Evolutionary conservation across 306 rosid species (phyloP).

Genomic region (Pyrus pyrifolia): DNA sequence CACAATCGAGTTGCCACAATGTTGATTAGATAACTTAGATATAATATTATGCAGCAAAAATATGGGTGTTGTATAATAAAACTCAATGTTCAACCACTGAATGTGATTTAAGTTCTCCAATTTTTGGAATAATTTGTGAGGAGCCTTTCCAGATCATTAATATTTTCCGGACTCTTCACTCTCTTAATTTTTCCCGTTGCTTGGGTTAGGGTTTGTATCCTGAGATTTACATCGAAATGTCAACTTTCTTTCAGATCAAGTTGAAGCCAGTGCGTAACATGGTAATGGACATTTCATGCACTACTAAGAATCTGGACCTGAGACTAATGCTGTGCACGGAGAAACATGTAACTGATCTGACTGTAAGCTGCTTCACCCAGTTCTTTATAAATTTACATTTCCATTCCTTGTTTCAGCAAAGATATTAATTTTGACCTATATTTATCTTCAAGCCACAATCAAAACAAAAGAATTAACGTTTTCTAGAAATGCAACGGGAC

Average conservation of each 20-base stretch:
- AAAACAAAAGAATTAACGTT: not conserved
- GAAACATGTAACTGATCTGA: constrained; percentile 10
- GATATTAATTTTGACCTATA: not conserved
- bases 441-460: not conserved
- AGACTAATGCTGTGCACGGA: constrained; percentile 37
- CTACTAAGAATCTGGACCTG: constrained; percentile 37
- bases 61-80: not conserved
- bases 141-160: not conserved
- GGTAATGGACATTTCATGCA: constrained; percentile 41
- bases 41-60: not conserved
- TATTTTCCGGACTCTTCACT: not conserved
- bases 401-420: not conserved
- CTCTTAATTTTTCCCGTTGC: not conserved
- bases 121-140: not conserved
- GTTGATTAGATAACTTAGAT: too few relatives aligned
- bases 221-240: not conserved
- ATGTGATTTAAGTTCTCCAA: too few relatives aligned
- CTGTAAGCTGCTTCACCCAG: constrained; percentile 15
- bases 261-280: constrained; percentile 29
- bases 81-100: not conserved
- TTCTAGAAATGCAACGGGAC: not conserved
- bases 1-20: not conserved
- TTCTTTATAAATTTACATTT: not conserved
- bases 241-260: constrained; percentile 21
- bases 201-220: not conserved